Conservation (phyloP, 2,329 filamentous ascomycete genomes). For the Gnomoniopsis sp. region DNA sequence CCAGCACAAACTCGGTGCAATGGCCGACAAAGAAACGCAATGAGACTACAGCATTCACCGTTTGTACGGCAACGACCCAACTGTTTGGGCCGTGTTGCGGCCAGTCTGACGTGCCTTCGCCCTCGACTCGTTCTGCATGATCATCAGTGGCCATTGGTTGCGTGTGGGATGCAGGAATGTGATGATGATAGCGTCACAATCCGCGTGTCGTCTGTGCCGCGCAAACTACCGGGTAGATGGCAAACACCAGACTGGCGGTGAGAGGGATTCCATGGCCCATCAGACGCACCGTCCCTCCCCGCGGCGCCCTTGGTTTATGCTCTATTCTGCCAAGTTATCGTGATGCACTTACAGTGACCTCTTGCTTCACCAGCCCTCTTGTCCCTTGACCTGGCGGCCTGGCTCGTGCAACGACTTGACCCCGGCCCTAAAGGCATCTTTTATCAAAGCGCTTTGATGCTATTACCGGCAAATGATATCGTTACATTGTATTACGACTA, state of each 20-base stretch:
- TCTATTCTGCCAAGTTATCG: not conserved
- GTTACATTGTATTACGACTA: not conserved
- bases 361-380: not conserved
- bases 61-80: too few relatives aligned
- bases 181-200: not conserved
- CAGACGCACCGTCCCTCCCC: not conserved
- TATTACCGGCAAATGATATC: not conserved
- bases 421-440: not conserved
- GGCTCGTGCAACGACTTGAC: too few relatives aligned
- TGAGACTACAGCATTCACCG: not conserved
- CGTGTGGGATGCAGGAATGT: not conserved
- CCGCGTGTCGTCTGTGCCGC: not conserved
- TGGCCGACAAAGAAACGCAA: too few relatives aligned
- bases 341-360: not conserved
- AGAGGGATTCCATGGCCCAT: not conserved
- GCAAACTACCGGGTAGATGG: constrained; percentile 11
- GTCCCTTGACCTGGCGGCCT: not conserved
- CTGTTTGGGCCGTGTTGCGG: too few relatives aligned
- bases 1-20: not conserved
- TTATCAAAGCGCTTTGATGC: not conserved
- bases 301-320: not conserved
- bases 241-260: constrained; percentile 18
- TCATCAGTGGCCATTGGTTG: not conserved
- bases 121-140: constrained; percentile 7
- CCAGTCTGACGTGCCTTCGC: too few relatives aligned